Evolutionary conservation across 192 early-diverging fungal genomes (phyloP), one percentile per base, ranked within the genome.

Genomic region (Backusella macrospora): DNA sequence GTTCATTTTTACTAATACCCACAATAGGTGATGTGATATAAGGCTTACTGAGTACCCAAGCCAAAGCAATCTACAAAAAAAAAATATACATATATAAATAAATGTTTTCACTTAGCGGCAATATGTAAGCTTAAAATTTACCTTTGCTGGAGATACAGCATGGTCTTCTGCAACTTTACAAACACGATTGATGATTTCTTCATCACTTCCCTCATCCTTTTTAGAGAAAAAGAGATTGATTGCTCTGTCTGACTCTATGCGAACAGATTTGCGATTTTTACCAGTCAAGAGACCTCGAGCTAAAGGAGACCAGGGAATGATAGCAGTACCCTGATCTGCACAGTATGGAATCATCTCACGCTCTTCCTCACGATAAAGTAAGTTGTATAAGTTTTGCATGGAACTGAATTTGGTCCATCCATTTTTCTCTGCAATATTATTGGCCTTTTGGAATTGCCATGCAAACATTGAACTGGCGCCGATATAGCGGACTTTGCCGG

Each of bases 281-380:
- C 83, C 75, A 15, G 81, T 63, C 40, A 88, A 72, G 14, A 81
- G n/a, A 12, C 86, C 86, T 39, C 77, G 69, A 5, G 81, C 82
- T 38, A 88, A 78, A 3, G 86, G 84, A 3, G 85, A 83, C 83
- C 79, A 88, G 13, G 81, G 79, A 37, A 85, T 78, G 13, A 70
- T 40, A 40, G 80, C 78, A 70, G 84, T 80, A 0, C 82, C 82
- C 18, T 72, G 64, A 66, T 86, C 80, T 29, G 55, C 14, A 75
- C 74, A 81, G 39, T 82, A 85, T n/a, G 78, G 85, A 59, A 77
- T 73, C 80, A 84, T 89, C 45, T 88, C 87, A 15, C 86, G 75
- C 71, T 88, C 87, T 70, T 88, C 86, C 45, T 88, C 86, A 65
- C 87, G 86, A 71, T 77, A 78, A 1, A 71, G 26, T 37, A 74